Evolutionary conservation across 176 grass and related monocot species (phyloP).

Genomic region (Oryza australiensis): DNA sequence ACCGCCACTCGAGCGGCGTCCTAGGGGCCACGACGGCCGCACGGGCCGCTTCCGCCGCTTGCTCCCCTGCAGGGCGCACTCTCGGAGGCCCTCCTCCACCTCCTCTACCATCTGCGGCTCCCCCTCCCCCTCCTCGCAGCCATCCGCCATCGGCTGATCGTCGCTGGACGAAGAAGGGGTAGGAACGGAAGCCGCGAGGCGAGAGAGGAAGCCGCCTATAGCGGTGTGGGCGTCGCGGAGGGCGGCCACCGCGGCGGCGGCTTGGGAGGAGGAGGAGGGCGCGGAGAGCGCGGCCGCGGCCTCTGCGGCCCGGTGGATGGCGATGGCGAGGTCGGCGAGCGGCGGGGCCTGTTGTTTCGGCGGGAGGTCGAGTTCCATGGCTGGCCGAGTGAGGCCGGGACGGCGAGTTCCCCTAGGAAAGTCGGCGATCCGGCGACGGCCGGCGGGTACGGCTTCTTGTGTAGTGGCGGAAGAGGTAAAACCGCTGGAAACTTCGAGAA

Average conservation of each 20-base stretch:
- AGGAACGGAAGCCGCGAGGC: not conserved
- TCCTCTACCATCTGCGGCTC: conserved; percentile 9
- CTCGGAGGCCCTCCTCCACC: conserved; percentile 31
- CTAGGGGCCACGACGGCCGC: conserved; percentile 33
- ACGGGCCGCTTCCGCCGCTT: conserved; percentile 29
- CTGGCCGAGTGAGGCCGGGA: not conserved
- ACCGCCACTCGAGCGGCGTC: not conserved
- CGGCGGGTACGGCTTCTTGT: no score
- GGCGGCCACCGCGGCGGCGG: not conserved
- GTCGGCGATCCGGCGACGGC: not conserved
- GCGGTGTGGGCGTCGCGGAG: conserved; percentile 26
- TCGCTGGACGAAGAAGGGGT: not conserved
- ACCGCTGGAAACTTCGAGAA: not conserved
- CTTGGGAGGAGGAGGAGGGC: conserved; percentile 8
- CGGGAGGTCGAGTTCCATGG: conserved; percentile 17
- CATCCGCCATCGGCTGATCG: conserved; percentile 22
- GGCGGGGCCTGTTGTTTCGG: not conserved
- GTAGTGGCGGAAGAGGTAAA: no score
- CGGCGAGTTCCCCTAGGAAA: not conserved
- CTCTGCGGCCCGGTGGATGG: conserved; percentile 12
- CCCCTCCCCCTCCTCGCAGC: not conserved
- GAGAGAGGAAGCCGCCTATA: conserved; percentile 37
- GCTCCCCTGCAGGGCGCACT: conserved; percentile 21
- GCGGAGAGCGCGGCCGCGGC: not conserved
- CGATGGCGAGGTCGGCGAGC: conserved; percentile 5